phyloP scores from a whole-genome alignment of 2,329 filamentous ascomycete species.

The Botrytis cinerea region DNA sequence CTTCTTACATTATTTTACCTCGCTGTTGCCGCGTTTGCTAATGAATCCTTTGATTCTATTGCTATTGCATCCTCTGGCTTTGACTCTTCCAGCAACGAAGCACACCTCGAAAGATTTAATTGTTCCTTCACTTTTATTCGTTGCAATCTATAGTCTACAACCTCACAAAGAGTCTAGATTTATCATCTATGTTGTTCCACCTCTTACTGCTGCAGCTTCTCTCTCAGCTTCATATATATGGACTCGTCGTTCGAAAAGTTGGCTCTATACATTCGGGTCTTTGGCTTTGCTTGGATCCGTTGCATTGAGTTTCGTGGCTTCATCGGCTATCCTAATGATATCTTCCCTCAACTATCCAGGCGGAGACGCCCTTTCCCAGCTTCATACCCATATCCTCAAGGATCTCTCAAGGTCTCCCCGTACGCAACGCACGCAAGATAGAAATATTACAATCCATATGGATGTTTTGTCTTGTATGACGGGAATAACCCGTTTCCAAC shows the following conservation, averaged over 20 bases:
- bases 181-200: constrained; percentile 83
- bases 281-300: constrained; percentile 60
- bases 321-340: constrained; percentile 68
- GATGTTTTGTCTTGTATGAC: constrained; percentile 72
- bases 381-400: constrained; percentile 45
- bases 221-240: constrained; percentile 72
- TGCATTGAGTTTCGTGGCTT: constrained; percentile 59
- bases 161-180: constrained; percentile 98
- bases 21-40: constrained; percentile 77
- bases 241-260: constrained; percentile 62
- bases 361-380: constrained; percentile 68
- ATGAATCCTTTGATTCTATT: constrained; percentile 71
- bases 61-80: constrained; percentile 56
- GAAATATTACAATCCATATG: constrained; percentile 55
- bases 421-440: constrained; percentile 32
- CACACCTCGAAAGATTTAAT: constrained; percentile 53
- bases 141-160: constrained; percentile 79
- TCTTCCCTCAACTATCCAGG: constrained; percentile 94
- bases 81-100: constrained; percentile 50
- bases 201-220: constrained; percentile 75
- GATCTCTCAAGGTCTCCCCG: constrained; percentile 33
- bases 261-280: constrained; percentile 56
- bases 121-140: constrained; percentile 69
- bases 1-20: constrained; percentile 83
- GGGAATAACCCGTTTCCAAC: constrained; percentile 66